Percentiles rank a stretch among this genome's conserved stretches.
Evolutionary conservation across 148 eudicot genomes (phyloP).

Genomic region (Nyssa sinensis): DNA sequence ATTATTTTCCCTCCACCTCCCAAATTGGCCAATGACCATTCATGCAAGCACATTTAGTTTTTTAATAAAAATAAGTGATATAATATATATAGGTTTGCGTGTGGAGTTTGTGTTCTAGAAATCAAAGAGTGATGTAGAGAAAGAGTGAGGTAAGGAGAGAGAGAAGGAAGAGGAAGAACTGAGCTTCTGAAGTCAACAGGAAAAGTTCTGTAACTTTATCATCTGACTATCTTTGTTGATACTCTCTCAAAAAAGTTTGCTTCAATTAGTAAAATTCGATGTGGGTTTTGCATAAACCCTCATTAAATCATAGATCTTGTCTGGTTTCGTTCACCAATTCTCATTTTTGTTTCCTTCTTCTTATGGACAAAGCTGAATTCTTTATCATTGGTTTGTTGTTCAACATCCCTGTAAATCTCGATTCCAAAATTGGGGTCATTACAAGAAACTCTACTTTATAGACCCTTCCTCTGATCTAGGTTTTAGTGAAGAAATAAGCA

Average conservation of each 20-base stretch:
- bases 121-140: too few relatives aligned
- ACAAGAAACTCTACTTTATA: neutral
- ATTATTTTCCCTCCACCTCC: too few relatives aligned
- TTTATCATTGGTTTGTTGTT: neutral
- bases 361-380: neutral
- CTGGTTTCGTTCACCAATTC: neutral
- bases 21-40: too few relatives aligned
- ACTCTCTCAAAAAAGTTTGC: neutral
- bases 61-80: too few relatives aligned
- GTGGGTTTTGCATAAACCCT: slow-evolving; percentile 12
- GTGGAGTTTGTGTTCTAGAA: too few relatives aligned
- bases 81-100: too few relatives aligned
- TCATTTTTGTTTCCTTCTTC: neutral
- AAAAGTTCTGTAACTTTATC: too few relatives aligned
- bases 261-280: slow-evolving; percentile 4
- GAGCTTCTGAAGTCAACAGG: too few relatives aligned
- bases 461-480: slow-evolving; percentile 17
- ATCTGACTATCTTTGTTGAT: neutral
- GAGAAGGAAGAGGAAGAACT: too few relatives aligned
- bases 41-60: too few relatives aligned
- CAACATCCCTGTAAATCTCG: neutral
- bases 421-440: neutral
- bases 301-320: neutral
- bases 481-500: slow-evolving; percentile 8
- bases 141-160: too few relatives aligned